Base-by-base conservation (phyloP, 352 stramenopile species). In the Pythium aristosporum region DNA sequence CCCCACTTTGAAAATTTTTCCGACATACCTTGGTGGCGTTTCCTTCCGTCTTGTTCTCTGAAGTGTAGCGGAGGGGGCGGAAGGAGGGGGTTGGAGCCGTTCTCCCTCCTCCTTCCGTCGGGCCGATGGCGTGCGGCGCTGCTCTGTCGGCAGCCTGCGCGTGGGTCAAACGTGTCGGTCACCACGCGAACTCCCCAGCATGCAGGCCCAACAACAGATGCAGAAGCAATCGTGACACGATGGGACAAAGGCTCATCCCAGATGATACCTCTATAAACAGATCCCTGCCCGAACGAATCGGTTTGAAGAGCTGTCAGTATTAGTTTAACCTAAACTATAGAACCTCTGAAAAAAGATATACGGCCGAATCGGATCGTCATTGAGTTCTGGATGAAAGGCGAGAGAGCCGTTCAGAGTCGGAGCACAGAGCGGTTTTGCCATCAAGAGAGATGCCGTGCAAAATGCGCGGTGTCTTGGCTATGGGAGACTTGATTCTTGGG, bases 391-490 rank as follows among this genome's bases (percentile, higher is more conserved):
- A 41, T 56, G 30, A 28, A 30, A n/a, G 16, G 15, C 23, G 43
- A 61, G 16, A 61, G 55, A 61, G 55, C 55, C 55, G 55, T 61
- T 61, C 55, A 61, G 55, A 61, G 55, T 61, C 55, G 42, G 55
- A 61, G 42, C 55, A 61, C 48, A 25, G 9, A 46, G 25, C 25
- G 25, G 25, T n/a, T 46, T n/a, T 16, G 39, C 13, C 11, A n/a
- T 18, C 18, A 18, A 46, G 39, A 46, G 39, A 46, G 39, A 46
- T 18, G 39, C 18, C 39, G 18, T 15, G 39, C 34, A 39, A 13
- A 39, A 39, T 39, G 34, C 1, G 34, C 8, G 2, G 34, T 10
- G 8, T 10, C 11, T 13, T 39, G 8, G 34, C 34, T 39, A 10
- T 10, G 34, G 34, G 34, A 39, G 6, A 39, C 34, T 39, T 39